These are phyloP conservation scores for Ganoderma resinaceum DNA, from an alignment of 1,284 basidiomycete genomes.

Conservation along the genomic window DNA sequence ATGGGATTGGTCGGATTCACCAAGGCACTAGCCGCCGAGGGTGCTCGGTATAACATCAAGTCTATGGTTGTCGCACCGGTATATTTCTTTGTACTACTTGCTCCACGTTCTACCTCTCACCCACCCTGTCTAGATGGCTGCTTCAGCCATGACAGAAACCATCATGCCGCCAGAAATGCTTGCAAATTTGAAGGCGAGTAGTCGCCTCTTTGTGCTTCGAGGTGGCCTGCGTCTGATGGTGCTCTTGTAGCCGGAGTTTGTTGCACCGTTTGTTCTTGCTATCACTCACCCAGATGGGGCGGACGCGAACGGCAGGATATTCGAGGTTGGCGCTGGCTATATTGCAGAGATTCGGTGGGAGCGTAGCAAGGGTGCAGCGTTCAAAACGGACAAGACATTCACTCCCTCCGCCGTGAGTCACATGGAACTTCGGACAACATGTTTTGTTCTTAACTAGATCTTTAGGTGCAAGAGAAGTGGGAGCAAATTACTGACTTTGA, in stretches of 20 bases:
- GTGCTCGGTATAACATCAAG: conserved; percentile 93
- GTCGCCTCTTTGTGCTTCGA: neutral
- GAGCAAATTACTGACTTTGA: conserved; percentile 82
- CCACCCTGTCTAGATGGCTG: conserved; percentile 71
- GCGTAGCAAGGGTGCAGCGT: conserved; percentile 85
- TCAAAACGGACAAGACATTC: conserved; percentile 91
- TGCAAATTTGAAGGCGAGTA: conserved; percentile 79
- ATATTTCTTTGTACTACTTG: conserved; percentile 36
- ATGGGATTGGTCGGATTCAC: conserved; percentile 93
- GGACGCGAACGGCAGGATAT: conserved; percentile 87
- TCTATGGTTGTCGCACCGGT: conserved; percentile 92
- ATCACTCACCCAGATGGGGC: conserved; percentile 82
- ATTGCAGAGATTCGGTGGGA: conserved; percentile 95
- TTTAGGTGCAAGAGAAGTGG: conserved; percentile 83
- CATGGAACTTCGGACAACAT: neutral
- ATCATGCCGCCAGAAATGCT: conserved; percentile 98
- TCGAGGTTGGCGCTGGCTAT: conserved; percentile 95
- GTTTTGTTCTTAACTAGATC: neutral
- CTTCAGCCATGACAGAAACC: conserved; percentile 93
- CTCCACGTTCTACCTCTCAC: neutral
- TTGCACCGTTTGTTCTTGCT: conserved; percentile 91
- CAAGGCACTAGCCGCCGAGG: conserved; percentile 91
- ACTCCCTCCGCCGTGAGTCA: conserved; percentile 89
- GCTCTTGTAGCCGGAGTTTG: conserved; percentile 78
- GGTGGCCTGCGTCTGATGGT: neutral